Conservation (phyloP, 2,329 filamentous ascomycete species). For the Alternaria sp. region DNA sequence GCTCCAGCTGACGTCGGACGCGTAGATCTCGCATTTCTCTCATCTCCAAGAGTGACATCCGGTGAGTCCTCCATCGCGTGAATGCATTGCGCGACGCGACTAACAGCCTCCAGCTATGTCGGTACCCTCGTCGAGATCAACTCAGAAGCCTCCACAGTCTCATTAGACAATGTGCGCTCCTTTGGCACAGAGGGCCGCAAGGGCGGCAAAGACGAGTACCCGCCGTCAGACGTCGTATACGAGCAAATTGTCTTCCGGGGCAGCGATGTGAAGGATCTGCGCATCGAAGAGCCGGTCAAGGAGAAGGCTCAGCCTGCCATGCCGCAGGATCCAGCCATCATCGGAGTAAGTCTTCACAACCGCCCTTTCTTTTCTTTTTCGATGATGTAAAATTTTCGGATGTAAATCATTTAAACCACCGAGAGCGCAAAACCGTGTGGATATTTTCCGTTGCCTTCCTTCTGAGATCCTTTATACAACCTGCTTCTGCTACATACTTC, state of each 20-base stretch:
- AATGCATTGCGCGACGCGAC: slow-evolving; percentile 21
- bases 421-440: slow-evolving; percentile 96
- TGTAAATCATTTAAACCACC: slow-evolving; percentile 86
- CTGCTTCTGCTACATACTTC: slow-evolving; percentile 17
- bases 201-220: slow-evolving; percentile 80
- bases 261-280: slow-evolving; percentile 97
- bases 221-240: slow-evolving; percentile 86
- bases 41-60: slow-evolving; percentile 97
- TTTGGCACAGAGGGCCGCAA: slow-evolving; percentile 93
- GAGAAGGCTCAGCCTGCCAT: slow-evolving; percentile 76
- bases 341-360: slow-evolving; percentile 77
- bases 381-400: slow-evolving; percentile 96
- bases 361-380: slow-evolving; percentile 39
- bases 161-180: slow-evolving; percentile 93
- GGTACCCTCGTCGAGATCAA: slow-evolving; percentile 98
- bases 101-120: slow-evolving; percentile 73
- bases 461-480: slow-evolving; percentile 69
- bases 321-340: slow-evolving; percentile 93
- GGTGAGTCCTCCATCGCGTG: slow-evolving; percentile 63
- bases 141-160: slow-evolving; percentile 94
- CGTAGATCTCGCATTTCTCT: slow-evolving; percentile 88
- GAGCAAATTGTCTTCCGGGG: slow-evolving; percentile 99
- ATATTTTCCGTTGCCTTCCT: slow-evolving; percentile 99
- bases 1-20: slow-evolving; percentile 44
- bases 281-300: slow-evolving; percentile 83